Conservation (phyloP, 805 yeast species). For the Sugiyamaella smithiae region DNA sequence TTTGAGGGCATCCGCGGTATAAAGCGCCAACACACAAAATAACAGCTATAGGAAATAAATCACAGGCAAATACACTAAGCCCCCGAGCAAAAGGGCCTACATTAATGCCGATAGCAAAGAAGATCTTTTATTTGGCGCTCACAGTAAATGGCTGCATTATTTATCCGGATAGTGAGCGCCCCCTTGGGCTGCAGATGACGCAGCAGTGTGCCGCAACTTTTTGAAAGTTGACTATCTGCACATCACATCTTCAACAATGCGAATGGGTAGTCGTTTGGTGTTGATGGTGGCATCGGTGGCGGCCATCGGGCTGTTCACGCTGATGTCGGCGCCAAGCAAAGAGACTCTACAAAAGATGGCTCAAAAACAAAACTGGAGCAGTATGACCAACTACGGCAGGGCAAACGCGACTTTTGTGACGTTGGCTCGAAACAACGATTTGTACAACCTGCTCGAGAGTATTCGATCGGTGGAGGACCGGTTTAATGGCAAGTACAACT, state of each 20-base stretch:
- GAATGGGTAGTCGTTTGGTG: background rate
- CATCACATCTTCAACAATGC: background rate
- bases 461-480: slow-evolving; percentile 63
- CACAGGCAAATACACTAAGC: too few relatives aligned
- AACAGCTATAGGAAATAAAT: too few relatives aligned
- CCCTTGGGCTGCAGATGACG: too few relatives aligned
- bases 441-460: slow-evolving; percentile 54
- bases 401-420: slow-evolving; percentile 65
- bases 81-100: too few relatives aligned
- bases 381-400: slow-evolving; percentile 9
- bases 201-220: too few relatives aligned
- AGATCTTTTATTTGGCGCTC: too few relatives aligned
- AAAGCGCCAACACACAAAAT: too few relatives aligned
- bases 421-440: slow-evolving; percentile 65
- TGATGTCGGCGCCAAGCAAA: background rate
- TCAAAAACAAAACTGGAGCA: background rate
- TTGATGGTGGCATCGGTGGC: slow-evolving; percentile 9
- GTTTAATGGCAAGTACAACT: slow-evolving; percentile 58
- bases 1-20: too few relatives aligned
- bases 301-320: background rate
- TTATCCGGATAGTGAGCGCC: too few relatives aligned
- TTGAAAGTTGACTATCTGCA: too few relatives aligned
- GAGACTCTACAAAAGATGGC: background rate
- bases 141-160: too few relatives aligned
- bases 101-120: too few relatives aligned